phyloP scores from a whole-genome alignment of 2,329 filamentous ascomycete genomes.

The Aspergillus thermomutatus region DNA sequence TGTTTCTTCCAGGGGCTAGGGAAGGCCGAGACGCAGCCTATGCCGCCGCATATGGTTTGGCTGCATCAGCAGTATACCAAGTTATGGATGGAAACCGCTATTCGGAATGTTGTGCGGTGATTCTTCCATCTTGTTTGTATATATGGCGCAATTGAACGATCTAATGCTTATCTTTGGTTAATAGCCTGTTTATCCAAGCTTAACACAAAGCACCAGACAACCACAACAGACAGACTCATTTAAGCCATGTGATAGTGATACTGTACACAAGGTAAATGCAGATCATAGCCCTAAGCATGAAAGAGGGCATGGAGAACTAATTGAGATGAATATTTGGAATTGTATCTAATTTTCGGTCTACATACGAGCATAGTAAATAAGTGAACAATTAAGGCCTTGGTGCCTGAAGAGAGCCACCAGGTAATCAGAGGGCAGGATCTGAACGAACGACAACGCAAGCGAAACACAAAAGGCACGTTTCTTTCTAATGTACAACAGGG shows the following conservation, averaged over 20 bases:
- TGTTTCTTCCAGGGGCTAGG: slow-evolving; percentile 57
- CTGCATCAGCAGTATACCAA: slow-evolving; percentile 56
- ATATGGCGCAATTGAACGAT: background rate
- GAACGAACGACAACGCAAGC: background rate
- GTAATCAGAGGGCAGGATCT: background rate
- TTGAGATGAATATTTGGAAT: background rate
- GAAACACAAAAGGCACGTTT: background rate
- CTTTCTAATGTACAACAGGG: background rate
- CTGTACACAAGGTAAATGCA: too few species aligned
- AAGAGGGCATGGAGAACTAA: too few species aligned
- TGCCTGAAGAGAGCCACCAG: background rate
- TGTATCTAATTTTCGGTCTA: background rate
- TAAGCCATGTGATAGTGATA: too few species aligned
- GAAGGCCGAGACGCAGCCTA: slow-evolving; percentile 41
- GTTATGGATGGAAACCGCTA: slow-evolving; percentile 54
- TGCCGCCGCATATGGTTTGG: slow-evolving; percentile 49
- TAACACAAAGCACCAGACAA: too few species aligned
- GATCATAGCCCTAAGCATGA: too few species aligned
- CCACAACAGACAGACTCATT: too few species aligned
- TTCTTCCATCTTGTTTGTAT: background rate
- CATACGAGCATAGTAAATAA: background rate
- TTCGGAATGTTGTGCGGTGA: slow-evolving; percentile 25
- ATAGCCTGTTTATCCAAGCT: too few species aligned
- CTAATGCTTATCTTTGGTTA: background rate
- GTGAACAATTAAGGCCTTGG: background rate